Evolutionary conservation across 2,329 filamentous ascomycete genomes (phyloP), one percentile per base, ranked within the genome.

Genomic region (Aspergillus fumigatiaffinis): DNA sequence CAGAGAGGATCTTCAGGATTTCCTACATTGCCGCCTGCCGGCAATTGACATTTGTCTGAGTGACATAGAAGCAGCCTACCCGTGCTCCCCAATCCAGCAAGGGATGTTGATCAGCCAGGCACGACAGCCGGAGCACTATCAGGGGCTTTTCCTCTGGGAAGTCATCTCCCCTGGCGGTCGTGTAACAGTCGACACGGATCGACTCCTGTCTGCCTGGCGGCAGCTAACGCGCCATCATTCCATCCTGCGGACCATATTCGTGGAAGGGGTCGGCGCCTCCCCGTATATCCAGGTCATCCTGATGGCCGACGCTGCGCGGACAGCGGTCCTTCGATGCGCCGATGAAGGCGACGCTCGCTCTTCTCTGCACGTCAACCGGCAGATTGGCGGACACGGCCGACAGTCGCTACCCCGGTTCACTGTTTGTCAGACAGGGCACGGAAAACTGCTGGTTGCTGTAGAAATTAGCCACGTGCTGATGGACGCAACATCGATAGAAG

Each of bases 201-300:
- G 48, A 46, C 35, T 55, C 28, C 21, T 41, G 3, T 44, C 50
- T 9, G 61, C 64, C 12, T 66, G 64, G 64, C 56, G 62, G 28
- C 32, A 50, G 2, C 52, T 65, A 12, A 58, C 61, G 23, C 41
- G 49, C 17, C 55, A 56, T 3, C 64, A 66, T 52, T 38, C 59
- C 9, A 52, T 60, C 6, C 51, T 66, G 46, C 53, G 61, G 48
- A 64, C 64, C 14, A 55, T 60, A 17, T 61, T 64, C 44, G 58
- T 60, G 29, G 51, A 64, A 14, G 58, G 58, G 47, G 29, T 62
- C 7, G 57, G 59, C 44, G 58, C 58, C 23, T 23, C 23, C 23
- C 23, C 23, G 23, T 60, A 59, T 32, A 63, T 67, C 10, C 66
- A 68, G 35, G 52, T 67, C n/a, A 63, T 68, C 29, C 47, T 68